Conservation (phyloP, 495 filamentous ascomycete species). For the Rostrohypoxylon terebratum region DNA sequence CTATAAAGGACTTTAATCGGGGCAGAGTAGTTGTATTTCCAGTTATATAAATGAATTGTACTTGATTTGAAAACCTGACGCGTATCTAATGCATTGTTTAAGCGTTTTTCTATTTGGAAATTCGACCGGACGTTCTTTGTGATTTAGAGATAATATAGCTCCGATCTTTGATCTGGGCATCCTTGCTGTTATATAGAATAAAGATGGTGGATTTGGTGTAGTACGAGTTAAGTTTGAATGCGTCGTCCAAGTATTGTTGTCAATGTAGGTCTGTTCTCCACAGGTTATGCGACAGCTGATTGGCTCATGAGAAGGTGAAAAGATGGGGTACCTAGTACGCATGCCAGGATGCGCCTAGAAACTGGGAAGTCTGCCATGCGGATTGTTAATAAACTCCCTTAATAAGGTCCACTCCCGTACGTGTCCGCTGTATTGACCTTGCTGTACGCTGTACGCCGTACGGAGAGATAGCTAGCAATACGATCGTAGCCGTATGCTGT, state of each 20-base stretch:
- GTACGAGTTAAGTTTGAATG: not conserved
- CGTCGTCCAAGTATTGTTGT: not conserved
- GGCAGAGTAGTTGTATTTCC: not conserved
- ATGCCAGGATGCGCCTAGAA: not conserved
- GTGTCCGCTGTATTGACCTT: not conserved
- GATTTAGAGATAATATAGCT: not conserved
- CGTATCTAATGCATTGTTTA: not conserved
- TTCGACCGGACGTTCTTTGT: not conserved
- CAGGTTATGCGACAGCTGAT: not conserved
- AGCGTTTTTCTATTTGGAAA: not conserved
- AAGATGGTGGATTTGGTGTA: not conserved
- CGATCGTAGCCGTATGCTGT: not conserved
- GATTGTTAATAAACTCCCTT: not conserved
- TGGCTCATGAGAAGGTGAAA: not conserved
- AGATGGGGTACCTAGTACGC: not conserved
- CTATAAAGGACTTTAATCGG: not conserved
- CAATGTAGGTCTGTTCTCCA: not conserved
- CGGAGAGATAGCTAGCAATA: not conserved
- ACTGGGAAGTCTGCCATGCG: slow-evolving; percentile 4
- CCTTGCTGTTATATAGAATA: slow-evolving; percentile 2
- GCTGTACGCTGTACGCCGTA: slow-evolving; percentile 1
- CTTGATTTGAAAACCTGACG: not conserved
- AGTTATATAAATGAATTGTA: not conserved
- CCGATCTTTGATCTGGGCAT: not conserved
- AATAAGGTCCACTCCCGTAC: slow-evolving; percentile 8